Evolutionary conservation across 352 stramenopile genomes (phyloP), one percentile per base, ranked within the genome.

Genomic region (Phytopythium kandeliae): DNA sequence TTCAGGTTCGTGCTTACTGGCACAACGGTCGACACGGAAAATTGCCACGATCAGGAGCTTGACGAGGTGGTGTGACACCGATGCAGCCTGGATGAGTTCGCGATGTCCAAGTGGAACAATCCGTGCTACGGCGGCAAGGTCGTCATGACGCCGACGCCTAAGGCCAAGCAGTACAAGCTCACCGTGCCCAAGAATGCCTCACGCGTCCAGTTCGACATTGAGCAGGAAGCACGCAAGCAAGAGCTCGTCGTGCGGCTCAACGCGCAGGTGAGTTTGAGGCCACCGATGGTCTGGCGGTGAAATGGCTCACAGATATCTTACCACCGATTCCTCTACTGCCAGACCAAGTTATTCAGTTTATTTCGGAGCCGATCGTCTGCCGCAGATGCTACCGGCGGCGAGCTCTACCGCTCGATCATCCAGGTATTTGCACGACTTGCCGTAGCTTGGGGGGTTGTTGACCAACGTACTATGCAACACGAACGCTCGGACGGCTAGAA

Each of bases 161-260:
- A 74, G 24, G 65, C 67, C 43, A 83, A 83, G 36, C 63, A 69
- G 3, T 91, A 81, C 62, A 73, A 73, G 35, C 59, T 89, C 19
- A 36, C 71, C 9, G 69, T 76, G 24, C 53, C 71, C 0, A 81
- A 79, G 40, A 55, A 78, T 34, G 60, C 67, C 4, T 52, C 65
- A 33, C 65, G 69, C 47, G 62, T 85, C 17, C 60, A 73, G 35
- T 92, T 89, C 48, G 73, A 82, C 31, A 86, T 92, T 22, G 77
- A 85, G 28, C 75, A 89, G 26, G 75, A 87, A 46, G 61, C 62
- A n/a, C 70, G 78, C 25, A 92, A 89, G 46, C 76, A 87, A 42
- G 74, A 85, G 47, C 69, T 92, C 17, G 59, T 78, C 33, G 72
- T 92, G 35, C 65, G 63, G 10, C 65, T 91, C 25, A 74, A 86